Conservation (phyloP, 768 basidiomycete species). For the Terana coerulea region DNA sequence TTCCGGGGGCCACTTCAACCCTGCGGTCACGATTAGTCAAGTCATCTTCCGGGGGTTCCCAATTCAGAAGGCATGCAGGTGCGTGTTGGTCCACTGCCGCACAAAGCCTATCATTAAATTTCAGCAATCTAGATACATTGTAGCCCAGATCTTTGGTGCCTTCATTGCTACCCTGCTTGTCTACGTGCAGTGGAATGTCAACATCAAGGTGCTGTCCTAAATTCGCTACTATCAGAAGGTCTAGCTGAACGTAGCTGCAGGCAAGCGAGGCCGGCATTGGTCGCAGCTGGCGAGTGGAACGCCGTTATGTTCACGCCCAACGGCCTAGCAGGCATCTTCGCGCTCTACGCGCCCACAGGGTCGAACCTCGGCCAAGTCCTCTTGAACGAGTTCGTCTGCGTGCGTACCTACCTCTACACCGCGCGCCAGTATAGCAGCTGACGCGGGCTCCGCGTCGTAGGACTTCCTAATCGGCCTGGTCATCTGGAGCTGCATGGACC, state of each 20-base stretch:
- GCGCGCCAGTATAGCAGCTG: too few species aligned
- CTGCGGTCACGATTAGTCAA: conserved; percentile 53
- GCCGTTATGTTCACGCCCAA: conserved; percentile 26
- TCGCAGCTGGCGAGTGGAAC: conserved; percentile 21
- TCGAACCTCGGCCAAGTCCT: conserved; percentile 42
- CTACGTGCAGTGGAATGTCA: conserved; percentile 57
- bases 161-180: conserved; percentile 57
- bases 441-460: conserved; percentile 5
- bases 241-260: conserved; percentile 29
- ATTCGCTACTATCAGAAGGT: not conserved
- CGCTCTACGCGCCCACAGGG: conserved; percentile 42
- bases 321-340: conserved; percentile 44
- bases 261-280: conserved; percentile 19
- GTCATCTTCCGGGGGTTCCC: conserved; percentile 56
- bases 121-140: conserved; percentile 33
- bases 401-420: conserved; percentile 26
- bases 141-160: conserved; percentile 61
- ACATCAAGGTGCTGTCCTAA: conserved; percentile 34
- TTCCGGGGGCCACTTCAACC: conserved; percentile 43
- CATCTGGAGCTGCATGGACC: conserved; percentile 53
- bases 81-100: not conserved
- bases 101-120: too few species aligned
- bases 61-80: conserved; percentile 47
- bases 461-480: conserved; percentile 45
- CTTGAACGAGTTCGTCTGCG: conserved; percentile 54